Conservation (phyloP, 2,329 filamentous ascomycete species). For the Colletotrichum sp. region DNA sequence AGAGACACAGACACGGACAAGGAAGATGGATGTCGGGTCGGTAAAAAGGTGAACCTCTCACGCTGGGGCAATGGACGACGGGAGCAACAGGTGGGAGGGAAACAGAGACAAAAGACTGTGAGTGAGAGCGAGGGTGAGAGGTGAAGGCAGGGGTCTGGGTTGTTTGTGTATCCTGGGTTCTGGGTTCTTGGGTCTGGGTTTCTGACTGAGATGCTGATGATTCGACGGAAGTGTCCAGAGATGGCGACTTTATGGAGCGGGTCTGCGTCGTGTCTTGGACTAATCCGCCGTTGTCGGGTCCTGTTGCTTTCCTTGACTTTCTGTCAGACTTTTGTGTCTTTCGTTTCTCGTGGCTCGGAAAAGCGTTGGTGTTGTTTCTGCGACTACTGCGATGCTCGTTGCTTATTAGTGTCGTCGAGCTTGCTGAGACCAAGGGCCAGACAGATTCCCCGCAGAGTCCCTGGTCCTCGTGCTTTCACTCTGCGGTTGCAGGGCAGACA, state of each 20-base stretch:
- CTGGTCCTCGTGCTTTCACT: background rate
- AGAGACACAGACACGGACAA: background rate
- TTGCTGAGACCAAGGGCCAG: background rate
- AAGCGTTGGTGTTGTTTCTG: background rate
- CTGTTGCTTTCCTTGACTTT: background rate
- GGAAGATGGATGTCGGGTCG: background rate
- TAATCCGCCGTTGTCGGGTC: background rate
- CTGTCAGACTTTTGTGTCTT: background rate
- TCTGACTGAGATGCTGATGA: background rate
- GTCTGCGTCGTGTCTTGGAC: background rate
- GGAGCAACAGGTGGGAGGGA: background rate
- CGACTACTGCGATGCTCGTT: background rate
- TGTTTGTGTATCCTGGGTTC: slow-evolving; percentile 1
- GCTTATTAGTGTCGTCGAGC: background rate
- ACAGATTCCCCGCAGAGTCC: background rate
- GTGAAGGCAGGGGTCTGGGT: background rate
- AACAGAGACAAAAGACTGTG: background rate
- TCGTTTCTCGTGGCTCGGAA: background rate
- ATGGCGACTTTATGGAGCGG: background rate
- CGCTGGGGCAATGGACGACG: background rate
- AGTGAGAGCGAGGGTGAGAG: background rate
- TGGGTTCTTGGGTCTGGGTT: background rate
- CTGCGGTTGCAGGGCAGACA: background rate
- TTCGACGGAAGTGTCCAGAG: background rate
- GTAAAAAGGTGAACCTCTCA: background rate